Conservation (phyloP, 163 green algal genomes). For the Prototheca cutis region DNA sequence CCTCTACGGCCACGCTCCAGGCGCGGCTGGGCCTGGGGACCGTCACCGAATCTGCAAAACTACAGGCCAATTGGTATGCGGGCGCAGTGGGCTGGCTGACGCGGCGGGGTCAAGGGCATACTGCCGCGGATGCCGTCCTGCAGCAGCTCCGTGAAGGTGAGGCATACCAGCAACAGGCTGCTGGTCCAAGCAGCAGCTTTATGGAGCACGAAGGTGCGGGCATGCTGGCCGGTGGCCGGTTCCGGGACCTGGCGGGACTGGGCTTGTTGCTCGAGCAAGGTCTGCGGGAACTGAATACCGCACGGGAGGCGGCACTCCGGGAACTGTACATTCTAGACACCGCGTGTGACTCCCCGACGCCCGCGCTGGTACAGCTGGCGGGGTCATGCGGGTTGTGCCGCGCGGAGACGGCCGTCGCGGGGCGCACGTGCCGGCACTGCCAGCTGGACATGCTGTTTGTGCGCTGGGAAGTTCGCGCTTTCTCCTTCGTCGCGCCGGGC, state of each 20-base stretch:
- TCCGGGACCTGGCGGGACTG: slow-evolving; percentile 37
- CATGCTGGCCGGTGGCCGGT: no score
- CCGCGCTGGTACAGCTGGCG: slow-evolving; percentile 26
- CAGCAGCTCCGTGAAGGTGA: neutral
- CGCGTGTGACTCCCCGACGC: neutral
- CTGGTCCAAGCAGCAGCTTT: neutral
- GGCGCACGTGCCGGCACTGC: slow-evolving; percentile 64
- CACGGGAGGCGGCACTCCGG: slow-evolving; percentile 20
- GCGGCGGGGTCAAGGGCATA: neutral
- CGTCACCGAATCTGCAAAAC: no score
- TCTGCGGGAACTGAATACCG: slow-evolving; percentile 27
- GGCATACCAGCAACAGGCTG: neutral
- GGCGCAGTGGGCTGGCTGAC: slow-evolving; percentile 8
- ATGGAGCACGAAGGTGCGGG: no score
- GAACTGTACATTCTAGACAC: slow-evolving; percentile 30
- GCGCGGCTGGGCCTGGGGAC: no score
- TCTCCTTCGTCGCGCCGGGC: slow-evolving; percentile 26
- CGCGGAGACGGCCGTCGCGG: slow-evolving; percentile 34
- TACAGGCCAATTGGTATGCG: slow-evolving; percentile 6
- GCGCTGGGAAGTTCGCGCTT: slow-evolving; percentile 57
- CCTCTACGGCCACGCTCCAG: no score
- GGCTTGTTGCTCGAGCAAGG: slow-evolving; percentile 47
- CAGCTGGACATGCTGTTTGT: slow-evolving; percentile 55
- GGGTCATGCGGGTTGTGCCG: slow-evolving; percentile 39
- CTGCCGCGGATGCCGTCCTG: neutral